Evolutionary conservation across 352 stramenopile genomes (phyloP).

Genomic region (Pythium volutum): DNA sequence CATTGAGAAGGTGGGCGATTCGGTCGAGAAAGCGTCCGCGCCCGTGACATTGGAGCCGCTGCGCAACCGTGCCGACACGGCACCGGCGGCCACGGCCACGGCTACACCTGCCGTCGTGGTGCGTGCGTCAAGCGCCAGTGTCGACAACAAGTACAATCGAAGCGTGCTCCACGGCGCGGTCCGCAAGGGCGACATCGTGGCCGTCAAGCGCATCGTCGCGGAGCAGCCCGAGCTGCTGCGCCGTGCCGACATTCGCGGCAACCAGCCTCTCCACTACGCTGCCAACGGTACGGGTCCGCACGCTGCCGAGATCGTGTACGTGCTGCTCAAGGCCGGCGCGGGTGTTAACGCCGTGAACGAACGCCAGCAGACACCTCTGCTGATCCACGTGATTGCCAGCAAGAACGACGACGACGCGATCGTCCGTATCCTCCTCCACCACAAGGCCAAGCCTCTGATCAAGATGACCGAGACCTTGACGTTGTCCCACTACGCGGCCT

Average conservation of each 20-base stretch:
- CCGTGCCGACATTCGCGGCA: conserved; percentile 42
- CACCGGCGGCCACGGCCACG: conserved; percentile 4
- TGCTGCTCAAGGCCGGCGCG: conserved; percentile 46
- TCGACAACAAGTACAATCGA: conserved; percentile 45
- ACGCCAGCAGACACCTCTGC: conserved; percentile 46
- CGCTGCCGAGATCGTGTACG: conserved; percentile 35
- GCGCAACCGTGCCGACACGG: conserved; percentile 19
- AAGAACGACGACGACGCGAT: conserved; percentile 47
- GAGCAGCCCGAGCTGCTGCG: conserved; percentile 39
- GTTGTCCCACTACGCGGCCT: conserved; percentile 42
- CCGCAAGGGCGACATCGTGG: conserved; percentile 42
- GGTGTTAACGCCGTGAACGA: conserved; percentile 51
- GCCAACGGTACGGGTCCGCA: conserved; percentile 36
- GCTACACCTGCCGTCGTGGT: neutral
- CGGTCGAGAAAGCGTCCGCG: conserved; percentile 12
- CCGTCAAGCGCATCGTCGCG: conserved; percentile 30
- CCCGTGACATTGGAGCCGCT: conserved; percentile 21
- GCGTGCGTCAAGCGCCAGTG: neutral
- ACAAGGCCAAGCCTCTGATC: conserved; percentile 45
- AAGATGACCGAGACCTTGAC: conserved; percentile 45
- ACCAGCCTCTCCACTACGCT: conserved; percentile 61
- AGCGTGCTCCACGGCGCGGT: conserved; percentile 48
- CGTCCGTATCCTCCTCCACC: conserved; percentile 43
- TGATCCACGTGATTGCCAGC: conserved; percentile 55
- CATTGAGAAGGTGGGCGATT: conserved; percentile 4